phyloP scores from a whole-genome alignment of 257 asterid species.

The Anisodus acutangulus region DNA sequence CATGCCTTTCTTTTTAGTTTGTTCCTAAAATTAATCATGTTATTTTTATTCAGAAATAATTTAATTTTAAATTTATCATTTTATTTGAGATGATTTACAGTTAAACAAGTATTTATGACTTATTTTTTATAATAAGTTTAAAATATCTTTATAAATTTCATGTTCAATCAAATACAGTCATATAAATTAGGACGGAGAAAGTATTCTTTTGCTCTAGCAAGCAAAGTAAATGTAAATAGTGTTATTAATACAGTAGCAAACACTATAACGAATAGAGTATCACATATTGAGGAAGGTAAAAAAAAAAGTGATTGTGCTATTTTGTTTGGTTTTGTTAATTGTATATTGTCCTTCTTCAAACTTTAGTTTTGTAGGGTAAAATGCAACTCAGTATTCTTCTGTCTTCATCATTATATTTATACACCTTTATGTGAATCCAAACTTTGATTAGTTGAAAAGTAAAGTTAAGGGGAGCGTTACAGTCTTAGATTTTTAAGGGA shows the following conservation, averaged over 20 bases:
- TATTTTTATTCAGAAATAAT: no score
- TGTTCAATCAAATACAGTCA: no score
- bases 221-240: not conserved
- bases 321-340: not conserved
- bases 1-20: no score
- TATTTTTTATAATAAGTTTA: no score
- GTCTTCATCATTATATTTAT: slow-evolving; percentile 43
- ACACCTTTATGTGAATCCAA: slow-evolving; percentile 45
- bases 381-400: slow-evolving; percentile 42
- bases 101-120: no score
- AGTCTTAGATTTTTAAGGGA: slow-evolving; percentile 22
- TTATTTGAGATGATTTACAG: no score
- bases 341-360: not conserved
- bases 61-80: no score
- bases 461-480: slow-evolving; percentile 55
- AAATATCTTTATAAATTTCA: no score
- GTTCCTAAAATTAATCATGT: no score
- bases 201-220: no score
- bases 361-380: slow-evolving; percentile 49
- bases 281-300: not conserved
- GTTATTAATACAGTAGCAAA: not conserved
- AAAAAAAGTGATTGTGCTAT: not conserved
- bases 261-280: not conserved
- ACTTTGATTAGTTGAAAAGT: slow-evolving; percentile 35
- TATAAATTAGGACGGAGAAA: no score